Evolutionary conservation across 495 filamentous ascomycete species (phyloP).

Genomic region (Hyaloscypha finlandica): DNA sequence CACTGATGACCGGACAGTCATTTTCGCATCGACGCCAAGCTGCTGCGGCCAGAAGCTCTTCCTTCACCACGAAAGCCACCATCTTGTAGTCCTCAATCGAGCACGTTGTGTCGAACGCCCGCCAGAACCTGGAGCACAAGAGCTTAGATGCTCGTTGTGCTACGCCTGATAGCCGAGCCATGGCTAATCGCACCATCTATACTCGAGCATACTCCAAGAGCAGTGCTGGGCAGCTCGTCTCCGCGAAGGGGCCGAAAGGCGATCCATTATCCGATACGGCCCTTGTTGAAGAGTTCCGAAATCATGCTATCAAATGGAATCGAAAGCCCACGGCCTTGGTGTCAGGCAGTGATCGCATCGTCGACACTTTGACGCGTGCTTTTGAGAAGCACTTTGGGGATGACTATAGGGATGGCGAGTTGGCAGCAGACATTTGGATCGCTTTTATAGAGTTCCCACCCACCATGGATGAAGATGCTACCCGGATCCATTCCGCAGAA

Average conservation of each 20-base stretch:
- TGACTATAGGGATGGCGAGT: conserved; percentile 20
- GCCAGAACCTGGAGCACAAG: conserved; percentile 8
- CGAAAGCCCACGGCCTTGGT: conserved; percentile 23
- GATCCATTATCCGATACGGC: conserved; percentile 21
- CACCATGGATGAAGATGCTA: conserved; percentile 3
- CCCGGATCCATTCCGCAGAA: conserved; percentile 18
- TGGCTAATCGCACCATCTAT: no score
- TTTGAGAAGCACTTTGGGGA: conserved; percentile 24
- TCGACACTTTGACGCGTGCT: conserved; percentile 21
- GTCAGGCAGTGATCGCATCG: conserved; percentile 18
- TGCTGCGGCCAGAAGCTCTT: conserved; percentile 13
- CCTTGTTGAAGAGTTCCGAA: conserved; percentile 19
- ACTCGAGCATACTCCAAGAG: no score
- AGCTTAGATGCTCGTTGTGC: conserved; percentile 5
- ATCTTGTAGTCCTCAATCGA: conserved; percentile 24
- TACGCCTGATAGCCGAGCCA: conserved; percentile 3
- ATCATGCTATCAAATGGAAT: conserved; percentile 9
- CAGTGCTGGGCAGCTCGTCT: no score
- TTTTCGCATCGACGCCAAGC: conserved; percentile 10
- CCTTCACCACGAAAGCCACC: conserved; percentile 11
- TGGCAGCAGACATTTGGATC: conserved; percentile 25
- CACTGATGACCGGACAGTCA: conserved; percentile 16
- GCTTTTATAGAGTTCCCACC: conserved; percentile 22
- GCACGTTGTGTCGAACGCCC: conserved; percentile 15
- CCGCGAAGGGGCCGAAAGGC: no score